Base-by-base conservation (phyloP, 2,329 filamentous ascomycete genomes). In the Metarhizium guizhouense region DNA sequence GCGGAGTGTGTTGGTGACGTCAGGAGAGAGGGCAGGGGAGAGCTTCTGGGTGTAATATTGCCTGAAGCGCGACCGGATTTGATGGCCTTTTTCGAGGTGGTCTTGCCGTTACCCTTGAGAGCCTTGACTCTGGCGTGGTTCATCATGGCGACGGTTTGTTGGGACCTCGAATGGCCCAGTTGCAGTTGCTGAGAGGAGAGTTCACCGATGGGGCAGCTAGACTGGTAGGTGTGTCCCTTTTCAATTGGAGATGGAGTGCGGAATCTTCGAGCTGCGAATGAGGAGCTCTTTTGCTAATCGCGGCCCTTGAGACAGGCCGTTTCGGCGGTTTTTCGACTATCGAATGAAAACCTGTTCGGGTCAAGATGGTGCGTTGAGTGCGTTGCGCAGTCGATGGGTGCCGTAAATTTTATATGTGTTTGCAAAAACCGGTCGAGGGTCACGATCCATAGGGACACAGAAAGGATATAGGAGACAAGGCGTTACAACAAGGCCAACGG, bases 71-170 rank as follows among this genome's bases (percentile, higher is more conserved):
- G 75, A n/a, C 79, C 77, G 3, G 78, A 79, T 58, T 79, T 78
- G 47, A 76, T 75, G 25, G 85, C 84, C 69, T 89, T 90, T 64
- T 78, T 80, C 50, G 87, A 90, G 38, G 83, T 72, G 16, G 86
- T 90, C 74, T 90, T 90, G 67, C 82, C 81, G 72, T 82, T 84
- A 71, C 86, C 84, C 59, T 78, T 74, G 57, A 89, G 81, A 52
- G 83, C 85, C 70, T 87, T 85, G 66, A 87, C 85, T 62, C 84
- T 76, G 55, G 81, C 74, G 64, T 86, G 83, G 65, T 79, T 82
- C 83, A 87, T 87, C 42, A 34, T 63, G 47, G 51, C 30, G 48
- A n/a, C 25, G 32, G 11, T 25, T n/a, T 7, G 40, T 8, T 30
- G 40, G 14, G 16, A 53, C 34, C 25, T 29, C 16, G 38, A 36